A percentile compares a stretch with the other conserved stretches of the same genome.
These are phyloP conservation scores for Beauveria pseudobassiana DNA, from an alignment of 2,329 filamentous ascomycete species.

Conservation along the genomic window DNA sequence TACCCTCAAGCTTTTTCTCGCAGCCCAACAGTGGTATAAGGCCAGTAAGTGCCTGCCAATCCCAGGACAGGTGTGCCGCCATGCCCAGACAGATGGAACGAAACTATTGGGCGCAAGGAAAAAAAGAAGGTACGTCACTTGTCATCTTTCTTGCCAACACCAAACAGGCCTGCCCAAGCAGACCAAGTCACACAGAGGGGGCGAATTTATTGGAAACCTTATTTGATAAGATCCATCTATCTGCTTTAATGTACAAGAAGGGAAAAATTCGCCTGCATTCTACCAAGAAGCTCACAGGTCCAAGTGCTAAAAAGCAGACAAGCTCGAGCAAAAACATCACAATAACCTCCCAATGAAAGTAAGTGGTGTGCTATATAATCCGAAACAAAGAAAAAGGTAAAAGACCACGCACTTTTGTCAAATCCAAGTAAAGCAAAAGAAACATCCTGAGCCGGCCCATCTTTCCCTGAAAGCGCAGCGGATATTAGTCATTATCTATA, in stretches of 20 bases:
- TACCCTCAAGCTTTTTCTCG: background rate
- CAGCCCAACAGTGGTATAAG: background rate
- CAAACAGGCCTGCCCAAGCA: too few species aligned
- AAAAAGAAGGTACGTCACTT: too few species aligned
- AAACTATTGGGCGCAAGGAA: too few species aligned
- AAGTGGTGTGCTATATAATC: background rate
- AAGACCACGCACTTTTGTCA: background rate
- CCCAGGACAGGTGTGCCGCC: background rate
- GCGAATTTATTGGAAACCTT: too few species aligned
- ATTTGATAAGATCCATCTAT: background rate
- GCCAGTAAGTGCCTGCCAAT: background rate
- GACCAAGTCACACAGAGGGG: too few species aligned
- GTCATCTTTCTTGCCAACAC: too few species aligned
- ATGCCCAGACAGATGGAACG: background rate
- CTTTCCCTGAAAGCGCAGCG: background rate
- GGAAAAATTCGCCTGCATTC: background rate
- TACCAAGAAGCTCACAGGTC: background rate
- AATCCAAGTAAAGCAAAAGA: background rate
- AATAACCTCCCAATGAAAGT: background rate
- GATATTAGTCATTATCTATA: conserved; percentile 11
- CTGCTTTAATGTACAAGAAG: background rate
- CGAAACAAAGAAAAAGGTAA: background rate
- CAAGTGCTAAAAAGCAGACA: too few species aligned
- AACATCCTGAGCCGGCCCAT: background rate
- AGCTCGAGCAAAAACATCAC: background rate